Evolutionary conservation across 1,284 basidiomycete genomes (phyloP).

Genomic region (Leccinum subspadiceum): DNA sequence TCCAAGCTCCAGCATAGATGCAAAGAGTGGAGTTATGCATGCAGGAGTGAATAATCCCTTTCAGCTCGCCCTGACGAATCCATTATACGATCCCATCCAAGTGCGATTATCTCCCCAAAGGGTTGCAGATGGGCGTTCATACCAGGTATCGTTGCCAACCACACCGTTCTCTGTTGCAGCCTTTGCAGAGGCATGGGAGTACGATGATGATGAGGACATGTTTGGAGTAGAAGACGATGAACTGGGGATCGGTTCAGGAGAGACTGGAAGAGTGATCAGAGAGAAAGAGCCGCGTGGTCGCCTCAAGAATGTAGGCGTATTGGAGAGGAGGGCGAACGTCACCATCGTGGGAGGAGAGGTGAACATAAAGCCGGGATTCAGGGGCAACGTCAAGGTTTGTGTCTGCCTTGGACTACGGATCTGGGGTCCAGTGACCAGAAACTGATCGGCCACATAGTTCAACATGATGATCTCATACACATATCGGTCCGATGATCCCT

Average conservation of each 20-base stretch:
- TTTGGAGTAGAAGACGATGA: constrained; percentile 73
- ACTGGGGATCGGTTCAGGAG: constrained; percentile 41
- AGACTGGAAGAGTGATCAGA: constrained; percentile 32
- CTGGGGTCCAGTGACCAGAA: neutral
- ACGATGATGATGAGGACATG: constrained; percentile 89
- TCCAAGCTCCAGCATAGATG: constrained; percentile 41
- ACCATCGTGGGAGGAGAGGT: constrained; percentile 85
- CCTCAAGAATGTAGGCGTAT: constrained; percentile 69
- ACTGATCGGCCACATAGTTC: constrained; percentile 52
- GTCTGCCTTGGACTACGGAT: neutral
- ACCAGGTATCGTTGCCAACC: constrained; percentile 75
- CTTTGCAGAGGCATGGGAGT: constrained; percentile 94
- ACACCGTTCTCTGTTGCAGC: constrained; percentile 79
- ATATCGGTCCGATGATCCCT: constrained; percentile 83
- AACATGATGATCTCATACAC: constrained; percentile 92
- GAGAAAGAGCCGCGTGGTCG: constrained; percentile 48
- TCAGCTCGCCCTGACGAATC: constrained; percentile 88
- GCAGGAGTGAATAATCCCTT: constrained; percentile 82
- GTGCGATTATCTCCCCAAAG: constrained; percentile 77
- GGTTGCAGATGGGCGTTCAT: constrained; percentile 43
- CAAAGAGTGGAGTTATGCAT: constrained; percentile 48
- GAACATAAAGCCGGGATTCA: constrained; percentile 71
- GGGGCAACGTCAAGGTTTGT: constrained; percentile 71
- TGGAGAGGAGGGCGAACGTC: constrained; percentile 84
- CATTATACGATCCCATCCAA: constrained; percentile 91